phyloP scores from a whole-genome alignment of 2,329 filamentous ascomycete genomes.

The Phialocephala subalpina region DNA sequence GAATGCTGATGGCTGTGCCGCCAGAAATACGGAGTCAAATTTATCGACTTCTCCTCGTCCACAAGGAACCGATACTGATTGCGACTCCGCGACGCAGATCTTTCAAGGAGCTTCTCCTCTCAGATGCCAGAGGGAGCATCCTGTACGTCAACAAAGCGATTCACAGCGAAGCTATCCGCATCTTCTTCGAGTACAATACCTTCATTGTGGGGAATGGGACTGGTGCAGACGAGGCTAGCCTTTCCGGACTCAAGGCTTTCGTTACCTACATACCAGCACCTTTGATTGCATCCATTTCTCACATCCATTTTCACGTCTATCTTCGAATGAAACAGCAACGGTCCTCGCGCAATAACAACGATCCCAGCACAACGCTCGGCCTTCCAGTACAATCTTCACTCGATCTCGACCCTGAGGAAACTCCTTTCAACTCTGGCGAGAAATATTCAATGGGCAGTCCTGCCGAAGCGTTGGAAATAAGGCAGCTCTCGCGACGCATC shows the following conservation, averaged over 20 bases:
- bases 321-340: neutral
- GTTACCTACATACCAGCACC: neutral
- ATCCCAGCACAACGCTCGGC: neutral
- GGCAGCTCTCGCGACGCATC: neutral
- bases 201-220: constrained; percentile 5
- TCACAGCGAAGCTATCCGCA: neutral
- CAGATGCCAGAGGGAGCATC: neutral
- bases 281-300: neutral
- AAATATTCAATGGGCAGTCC: neutral
- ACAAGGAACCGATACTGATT: neutral
- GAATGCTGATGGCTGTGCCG: neutral
- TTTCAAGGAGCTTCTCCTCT: neutral
- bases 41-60: neutral
- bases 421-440: neutral
- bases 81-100: neutral
- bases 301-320: neutral
- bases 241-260: constrained; percentile 5
- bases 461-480: neutral
- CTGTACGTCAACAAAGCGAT: constrained; percentile 5
- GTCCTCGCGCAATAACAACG: neutral
- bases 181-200: neutral
- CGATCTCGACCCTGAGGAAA: neutral
- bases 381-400: neutral
- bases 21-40: neutral
- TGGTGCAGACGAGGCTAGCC: neutral